phyloP scores from a whole-genome alignment of 2,329 filamentous ascomycete species.

The Colletotrichum viniferum region DNA sequence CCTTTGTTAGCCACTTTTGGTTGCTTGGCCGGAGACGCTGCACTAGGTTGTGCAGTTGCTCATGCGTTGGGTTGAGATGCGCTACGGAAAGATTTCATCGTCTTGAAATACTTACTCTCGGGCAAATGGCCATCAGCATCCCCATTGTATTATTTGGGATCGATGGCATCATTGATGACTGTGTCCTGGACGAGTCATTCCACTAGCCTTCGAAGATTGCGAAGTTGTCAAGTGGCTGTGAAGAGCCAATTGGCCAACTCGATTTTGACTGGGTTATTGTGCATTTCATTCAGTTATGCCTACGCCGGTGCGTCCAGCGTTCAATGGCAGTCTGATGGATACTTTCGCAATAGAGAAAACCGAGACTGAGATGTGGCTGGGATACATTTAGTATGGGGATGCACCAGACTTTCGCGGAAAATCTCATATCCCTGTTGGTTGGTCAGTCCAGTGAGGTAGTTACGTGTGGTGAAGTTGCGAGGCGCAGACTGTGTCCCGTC shows the following conservation, averaged over 20 bases:
- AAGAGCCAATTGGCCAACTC: background rate
- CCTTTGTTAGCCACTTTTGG: background rate
- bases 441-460: background rate
- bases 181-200: background rate
- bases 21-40: too few relatives aligned
- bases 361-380: background rate
- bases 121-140: too few relatives aligned
- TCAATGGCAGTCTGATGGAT: background rate
- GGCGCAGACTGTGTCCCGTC: background rate
- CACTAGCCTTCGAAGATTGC: too few relatives aligned
- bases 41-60: too few relatives aligned
- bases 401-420: background rate
- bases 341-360: background rate
- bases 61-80: too few relatives aligned
- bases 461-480: background rate
- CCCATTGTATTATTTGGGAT: too few relatives aligned
- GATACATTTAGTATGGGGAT: background rate
- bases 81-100: too few relatives aligned
- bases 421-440: background rate
- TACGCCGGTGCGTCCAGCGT: rapidly evolving
- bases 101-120: too few relatives aligned
- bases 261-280: too few relatives aligned
- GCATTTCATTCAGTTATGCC: background rate
- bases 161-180: too few relatives aligned
- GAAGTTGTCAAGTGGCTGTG: too few relatives aligned